Conservation (phyloP, 768 basidiomycete species). For the Leccinum aurantiacum region DNA sequence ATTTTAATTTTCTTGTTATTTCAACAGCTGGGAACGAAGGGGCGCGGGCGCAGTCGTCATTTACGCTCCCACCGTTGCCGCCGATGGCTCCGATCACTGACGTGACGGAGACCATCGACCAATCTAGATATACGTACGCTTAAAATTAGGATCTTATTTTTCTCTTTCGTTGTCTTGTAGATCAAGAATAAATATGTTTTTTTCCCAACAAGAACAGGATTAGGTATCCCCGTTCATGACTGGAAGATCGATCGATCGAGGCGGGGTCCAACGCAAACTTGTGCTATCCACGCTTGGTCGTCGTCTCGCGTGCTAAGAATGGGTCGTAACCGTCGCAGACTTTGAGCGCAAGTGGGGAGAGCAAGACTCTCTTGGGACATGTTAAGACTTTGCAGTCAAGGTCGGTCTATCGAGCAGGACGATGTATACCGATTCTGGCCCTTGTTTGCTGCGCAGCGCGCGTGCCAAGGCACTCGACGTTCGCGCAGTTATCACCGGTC, state of each 20-base stretch:
- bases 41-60: conserved; percentile 25
- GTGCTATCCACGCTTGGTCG: too few species aligned
- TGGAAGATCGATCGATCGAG: too few species aligned
- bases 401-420: conserved; percentile 35
- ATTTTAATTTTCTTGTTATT: background rate
- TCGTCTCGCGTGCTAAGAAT: too few species aligned
- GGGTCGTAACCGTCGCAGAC: conserved; percentile 47
- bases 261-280: too few species aligned
- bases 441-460: conserved; percentile 59
- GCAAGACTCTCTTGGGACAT: conserved; percentile 73
- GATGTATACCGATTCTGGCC: background rate
- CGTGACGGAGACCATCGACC: conserved; percentile 14
- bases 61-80: conserved; percentile 41
- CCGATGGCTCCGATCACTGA: conserved; percentile 30
- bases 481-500: conserved; percentile 87
- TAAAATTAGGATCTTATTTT: background rate
- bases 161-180: background rate
- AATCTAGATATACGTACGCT: conserved; percentile 5
- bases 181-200: conserved; percentile 1
- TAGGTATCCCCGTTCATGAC: too few species aligned
- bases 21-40: background rate
- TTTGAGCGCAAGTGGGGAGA: conserved; percentile 82
- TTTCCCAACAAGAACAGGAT: background rate
- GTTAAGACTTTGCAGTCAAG: conserved; percentile 78
- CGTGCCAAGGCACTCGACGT: conserved; percentile 78